Percentiles rank a stretch among this genome's conserved stretches.
phyloP scores from a whole-genome alignment of 2,329 filamentous ascomycete species.

The Hawksworthiomyces lignivorus region DNA sequence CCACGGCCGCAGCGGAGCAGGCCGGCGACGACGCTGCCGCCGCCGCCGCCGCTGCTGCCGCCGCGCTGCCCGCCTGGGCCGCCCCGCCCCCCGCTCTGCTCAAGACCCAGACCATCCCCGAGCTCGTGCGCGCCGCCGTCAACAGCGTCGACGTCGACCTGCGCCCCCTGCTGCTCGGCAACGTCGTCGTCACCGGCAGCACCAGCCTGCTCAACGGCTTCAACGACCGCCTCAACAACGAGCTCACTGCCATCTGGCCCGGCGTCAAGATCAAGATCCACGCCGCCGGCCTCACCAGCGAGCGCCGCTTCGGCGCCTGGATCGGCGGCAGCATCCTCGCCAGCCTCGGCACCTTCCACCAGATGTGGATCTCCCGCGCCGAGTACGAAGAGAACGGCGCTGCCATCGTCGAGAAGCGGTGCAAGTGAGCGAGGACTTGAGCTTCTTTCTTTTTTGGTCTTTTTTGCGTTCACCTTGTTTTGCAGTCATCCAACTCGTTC shows the following conservation, averaged over 20 bases:
- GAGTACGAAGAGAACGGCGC: conserved; percentile 95
- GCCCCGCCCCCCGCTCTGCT: conserved; percentile 29
- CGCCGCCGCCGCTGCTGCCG: conserved; percentile 19
- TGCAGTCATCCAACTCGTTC: no score
- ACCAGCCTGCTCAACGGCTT: conserved; percentile 84
- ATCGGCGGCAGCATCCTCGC: conserved; percentile 94
- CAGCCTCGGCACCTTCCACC: conserved; percentile 94
- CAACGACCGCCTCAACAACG: conserved; percentile 79
- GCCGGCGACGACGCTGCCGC: conserved; percentile 18
- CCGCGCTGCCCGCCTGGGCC: not conserved
- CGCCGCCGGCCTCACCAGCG: conserved; percentile 75
- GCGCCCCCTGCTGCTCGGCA: conserved; percentile 71
- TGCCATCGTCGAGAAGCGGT: conserved; percentile 89
- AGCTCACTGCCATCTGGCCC: conserved; percentile 75
- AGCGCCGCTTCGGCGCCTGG: conserved; percentile 86
- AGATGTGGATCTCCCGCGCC: conserved; percentile 98
- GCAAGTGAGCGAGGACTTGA: conserved; percentile 52
- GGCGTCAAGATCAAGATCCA: conserved; percentile 82
- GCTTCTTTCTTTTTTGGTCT: not conserved
- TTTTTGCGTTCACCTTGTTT: not conserved
- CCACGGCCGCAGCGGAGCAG: conserved; percentile 18
- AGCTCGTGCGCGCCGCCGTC: conserved; percentile 71
- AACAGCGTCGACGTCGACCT: conserved; percentile 82
- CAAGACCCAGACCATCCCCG: conserved; percentile 72
- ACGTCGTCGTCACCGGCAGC: conserved; percentile 89